phyloP scores from a whole-genome alignment of 345 rosid species.

The Mallotus nudiflorus region DNA sequence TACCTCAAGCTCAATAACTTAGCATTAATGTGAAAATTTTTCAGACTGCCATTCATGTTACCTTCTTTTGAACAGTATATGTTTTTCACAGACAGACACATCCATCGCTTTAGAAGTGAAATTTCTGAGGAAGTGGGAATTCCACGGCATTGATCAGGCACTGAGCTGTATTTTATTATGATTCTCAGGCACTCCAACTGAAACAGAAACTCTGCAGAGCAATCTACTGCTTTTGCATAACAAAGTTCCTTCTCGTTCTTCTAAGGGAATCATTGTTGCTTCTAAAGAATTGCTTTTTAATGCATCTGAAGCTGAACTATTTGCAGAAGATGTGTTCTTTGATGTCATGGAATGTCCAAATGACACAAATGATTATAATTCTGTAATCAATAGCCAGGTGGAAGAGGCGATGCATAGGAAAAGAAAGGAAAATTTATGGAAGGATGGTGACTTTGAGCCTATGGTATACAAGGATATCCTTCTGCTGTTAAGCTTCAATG shows the following conservation, averaged over 20 bases:
- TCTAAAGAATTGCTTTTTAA: slow-evolving; percentile 17
- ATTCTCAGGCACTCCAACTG: slow-evolving; percentile 20
- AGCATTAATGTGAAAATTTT: not conserved
- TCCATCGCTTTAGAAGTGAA: slow-evolving; percentile 23
- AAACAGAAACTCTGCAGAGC: slow-evolving; percentile 10
- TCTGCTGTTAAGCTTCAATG: slow-evolving; percentile 23
- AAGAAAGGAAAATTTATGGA: not conserved
- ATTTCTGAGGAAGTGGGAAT: slow-evolving; percentile 25
- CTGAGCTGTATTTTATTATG: slow-evolving; percentile 17
- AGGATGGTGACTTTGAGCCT: slow-evolving; percentile 1
- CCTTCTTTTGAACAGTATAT: slow-evolving; percentile 1
- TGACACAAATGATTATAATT: slow-evolving; percentile 6
- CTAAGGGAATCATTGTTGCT: slow-evolving; percentile 12
- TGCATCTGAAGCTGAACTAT: slow-evolving; percentile 17
- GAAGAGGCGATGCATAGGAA: not conserved
- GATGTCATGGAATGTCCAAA: slow-evolving; percentile 17
- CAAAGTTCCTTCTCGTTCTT: slow-evolving; percentile 11
- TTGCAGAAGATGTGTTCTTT: slow-evolving; percentile 22
- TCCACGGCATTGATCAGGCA: slow-evolving; percentile 14
- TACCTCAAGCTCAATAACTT: not conserved
- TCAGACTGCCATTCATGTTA: not conserved
- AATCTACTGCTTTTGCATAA: slow-evolving; percentile 10
- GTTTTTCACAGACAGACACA: slow-evolving; percentile 22
- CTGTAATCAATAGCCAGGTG: not conserved
- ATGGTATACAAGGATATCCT: slow-evolving; percentile 16